Percentiles rank a stretch among this genome's conserved stretches.
These are phyloP conservation scores for Yamadazyma philogaea DNA, from an alignment of 805 yeast genomes.

Conservation along the genomic window DNA sequence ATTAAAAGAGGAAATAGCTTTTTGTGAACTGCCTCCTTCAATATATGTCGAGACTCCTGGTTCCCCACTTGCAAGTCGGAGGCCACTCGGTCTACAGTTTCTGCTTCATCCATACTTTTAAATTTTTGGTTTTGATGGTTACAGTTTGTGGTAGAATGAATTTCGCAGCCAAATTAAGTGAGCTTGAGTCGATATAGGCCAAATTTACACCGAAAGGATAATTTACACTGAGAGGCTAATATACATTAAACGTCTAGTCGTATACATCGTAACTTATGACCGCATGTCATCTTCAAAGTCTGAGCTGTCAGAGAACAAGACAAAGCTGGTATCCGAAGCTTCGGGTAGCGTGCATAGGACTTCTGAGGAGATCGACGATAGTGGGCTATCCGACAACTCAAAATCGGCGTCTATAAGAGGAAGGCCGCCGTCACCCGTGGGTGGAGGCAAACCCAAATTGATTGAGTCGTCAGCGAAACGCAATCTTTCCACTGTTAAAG, in stretches of 20 bases:
- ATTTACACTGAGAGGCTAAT: background rate
- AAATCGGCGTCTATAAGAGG: background rate
- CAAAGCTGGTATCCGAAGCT: slow-evolving; percentile 5
- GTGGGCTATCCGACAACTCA: slow-evolving; percentile 2
- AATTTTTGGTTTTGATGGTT: too few species aligned
- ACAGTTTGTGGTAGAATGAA: background rate
- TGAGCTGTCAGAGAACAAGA: slow-evolving; percentile 2
- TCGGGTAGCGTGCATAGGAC: slow-evolving; percentile 2
- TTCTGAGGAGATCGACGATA: slow-evolving; percentile 7
- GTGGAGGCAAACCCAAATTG: background rate
- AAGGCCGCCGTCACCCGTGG: background rate
- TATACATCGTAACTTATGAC: background rate
- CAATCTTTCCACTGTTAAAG: background rate
- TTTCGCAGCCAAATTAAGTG: slow-evolving; percentile 7
- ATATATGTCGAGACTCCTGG: background rate
- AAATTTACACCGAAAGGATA: too few species aligned
- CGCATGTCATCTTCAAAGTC: background rate
- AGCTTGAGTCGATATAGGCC: too few species aligned
- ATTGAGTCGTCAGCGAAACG: background rate
- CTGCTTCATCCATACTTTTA: too few species aligned
- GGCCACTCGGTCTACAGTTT: too few species aligned
- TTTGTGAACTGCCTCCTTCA: background rate
- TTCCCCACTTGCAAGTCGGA: too few species aligned
- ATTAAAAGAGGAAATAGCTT: background rate
- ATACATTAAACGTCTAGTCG: background rate